A percentile compares a stretch with the other conserved stretches of the same genome.
These are phyloP conservation scores for Pseudogymnoascus sp. DNA, from an alignment of 2,329 filamentous ascomycete genomes.

Conservation along the genomic window DNA sequence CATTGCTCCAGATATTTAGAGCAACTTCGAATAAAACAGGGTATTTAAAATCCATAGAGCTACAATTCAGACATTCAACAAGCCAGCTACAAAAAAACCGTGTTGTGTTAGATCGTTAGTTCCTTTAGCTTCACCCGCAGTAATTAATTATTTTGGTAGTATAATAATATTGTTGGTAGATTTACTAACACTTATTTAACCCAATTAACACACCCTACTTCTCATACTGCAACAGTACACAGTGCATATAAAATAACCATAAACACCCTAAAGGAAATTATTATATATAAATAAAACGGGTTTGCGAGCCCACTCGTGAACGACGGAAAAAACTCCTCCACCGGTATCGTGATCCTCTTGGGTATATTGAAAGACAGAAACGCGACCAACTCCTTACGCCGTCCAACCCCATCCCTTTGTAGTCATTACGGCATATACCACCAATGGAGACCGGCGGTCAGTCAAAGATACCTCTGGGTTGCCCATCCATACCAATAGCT, in stretches of 20 bases:
- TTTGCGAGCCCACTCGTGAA: neutral
- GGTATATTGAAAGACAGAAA: slow-evolving; percentile 5
- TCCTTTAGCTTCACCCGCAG: neutral
- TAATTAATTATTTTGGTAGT: neutral
- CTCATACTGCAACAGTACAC: neutral
- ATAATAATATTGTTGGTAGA: neutral
- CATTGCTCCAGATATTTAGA: neutral
- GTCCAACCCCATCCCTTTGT: neutral
- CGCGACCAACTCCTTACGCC: neutral
- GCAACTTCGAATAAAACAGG: neutral
- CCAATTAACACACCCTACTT: neutral
- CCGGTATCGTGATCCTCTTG: neutral
- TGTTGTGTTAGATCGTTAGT: neutral
- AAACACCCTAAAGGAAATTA: neutral
- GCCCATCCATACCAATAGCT: neutral
- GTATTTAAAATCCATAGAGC: neutral
- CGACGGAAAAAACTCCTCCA: neutral
- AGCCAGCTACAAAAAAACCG: neutral
- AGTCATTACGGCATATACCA: neutral
- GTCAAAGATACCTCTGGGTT: neutral
- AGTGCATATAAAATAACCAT: neutral
- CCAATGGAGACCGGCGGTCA: neutral
- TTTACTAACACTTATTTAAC: neutral
- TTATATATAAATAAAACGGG: neutral
- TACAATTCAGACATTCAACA: neutral